Base-by-base conservation (phyloP, 2,329 filamentous ascomycete species). In the Delphinella strobiligena region DNA sequence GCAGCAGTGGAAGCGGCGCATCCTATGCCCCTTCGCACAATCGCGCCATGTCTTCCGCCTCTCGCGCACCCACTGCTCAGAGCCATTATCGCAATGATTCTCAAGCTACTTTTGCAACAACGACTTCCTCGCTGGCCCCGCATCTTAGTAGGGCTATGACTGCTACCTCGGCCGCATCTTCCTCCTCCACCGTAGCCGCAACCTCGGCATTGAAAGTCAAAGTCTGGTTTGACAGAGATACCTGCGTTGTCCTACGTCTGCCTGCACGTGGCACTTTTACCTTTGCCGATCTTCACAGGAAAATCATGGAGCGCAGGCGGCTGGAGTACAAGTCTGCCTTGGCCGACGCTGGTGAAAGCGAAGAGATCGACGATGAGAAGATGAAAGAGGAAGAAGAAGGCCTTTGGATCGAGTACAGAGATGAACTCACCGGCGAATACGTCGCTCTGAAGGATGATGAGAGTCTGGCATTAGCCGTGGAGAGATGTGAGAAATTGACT, bases 201-300 rank as follows among this genome's bases (percentile, higher is more conserved):
- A 40, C 43, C 42, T 53, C 53, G 14, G 60, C 63, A 2, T 54
- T 95, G 67, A 96, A 95, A 61, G 83, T 96, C 58, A 96, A 96
- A 64, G 81, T 95, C 39, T 91, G 84, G 65, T 95, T 86, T 65
- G 83, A 89, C 43, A 58, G 65, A 48, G 82, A 88, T 45, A 89
- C 95, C 49, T 76, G 93, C 41, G 89, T 95, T 49, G 83, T 91
- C 33, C 87, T 98, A 52, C 80, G 88, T 24, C 85, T 96, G 40
- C 82, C 89, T 0, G 73, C 74, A 1, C 82, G 93, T 40, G 54
- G 54, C 11, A 47, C 54, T 30, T 86, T 93, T 51, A 73, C 73
- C 39, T 91, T 80, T 59, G 68, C 74, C 38, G 81, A 86, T 45
- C 71, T 98, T 7, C 80, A 81, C 51, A 80, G 87, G 49, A 93